Percentiles rank a stretch among this genome's conserved stretches.
Evolutionary conservation across 1,284 basidiomycete genomes (phyloP).

Genomic region (Papiliotrema fonsecae): DNA sequence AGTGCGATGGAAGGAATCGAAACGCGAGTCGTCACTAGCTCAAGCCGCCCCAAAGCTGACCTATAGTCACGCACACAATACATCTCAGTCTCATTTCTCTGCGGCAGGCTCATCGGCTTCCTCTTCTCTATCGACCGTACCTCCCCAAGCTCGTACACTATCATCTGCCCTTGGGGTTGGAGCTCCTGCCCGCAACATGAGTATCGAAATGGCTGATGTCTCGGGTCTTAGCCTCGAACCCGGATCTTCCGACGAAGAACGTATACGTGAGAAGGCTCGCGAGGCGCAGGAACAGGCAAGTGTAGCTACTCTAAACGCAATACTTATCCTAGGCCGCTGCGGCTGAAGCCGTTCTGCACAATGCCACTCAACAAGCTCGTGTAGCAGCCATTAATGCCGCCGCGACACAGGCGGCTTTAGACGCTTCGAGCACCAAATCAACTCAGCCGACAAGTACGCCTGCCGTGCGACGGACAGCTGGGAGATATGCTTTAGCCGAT

Average conservation of each 20-base stretch:
- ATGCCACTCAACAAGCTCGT: conserved; percentile 47
- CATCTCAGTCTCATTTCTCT: conserved; percentile 7
- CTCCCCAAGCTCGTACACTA: conserved; percentile 25
- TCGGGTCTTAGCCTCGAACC: conserved; percentile 21
- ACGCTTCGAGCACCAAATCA: conserved; percentile 15
- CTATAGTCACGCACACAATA: neutral
- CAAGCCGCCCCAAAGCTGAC: too few relatives aligned
- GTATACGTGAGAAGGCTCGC: conserved; percentile 44
- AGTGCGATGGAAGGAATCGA: conserved; percentile 6
- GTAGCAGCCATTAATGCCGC: conserved; percentile 49
- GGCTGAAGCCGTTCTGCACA: conserved; percentile 45
- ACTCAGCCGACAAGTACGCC: conserved; percentile 17
- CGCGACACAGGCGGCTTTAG: conserved; percentile 45
- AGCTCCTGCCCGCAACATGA: conserved; percentile 28
- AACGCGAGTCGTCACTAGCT: conserved; percentile 2
- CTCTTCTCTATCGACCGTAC: conserved; percentile 28
- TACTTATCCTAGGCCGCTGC: conserved; percentile 34
- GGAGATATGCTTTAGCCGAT: conserved; percentile 51
- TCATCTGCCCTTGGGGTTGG: conserved; percentile 28
- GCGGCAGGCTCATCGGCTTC: conserved; percentile 21
- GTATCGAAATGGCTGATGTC: conserved; percentile 42
- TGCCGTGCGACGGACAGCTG: conserved; percentile 49
- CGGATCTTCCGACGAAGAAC: conserved; percentile 36
- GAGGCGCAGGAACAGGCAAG: conserved; percentile 47
- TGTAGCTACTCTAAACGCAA: neutral